A percentile compares a stretch with the other conserved stretches of the same genome.
These are phyloP conservation scores for Fusarium miscanthi DNA, from an alignment of 2,329 filamentous ascomycete species.

Conservation along the genomic window DNA sequence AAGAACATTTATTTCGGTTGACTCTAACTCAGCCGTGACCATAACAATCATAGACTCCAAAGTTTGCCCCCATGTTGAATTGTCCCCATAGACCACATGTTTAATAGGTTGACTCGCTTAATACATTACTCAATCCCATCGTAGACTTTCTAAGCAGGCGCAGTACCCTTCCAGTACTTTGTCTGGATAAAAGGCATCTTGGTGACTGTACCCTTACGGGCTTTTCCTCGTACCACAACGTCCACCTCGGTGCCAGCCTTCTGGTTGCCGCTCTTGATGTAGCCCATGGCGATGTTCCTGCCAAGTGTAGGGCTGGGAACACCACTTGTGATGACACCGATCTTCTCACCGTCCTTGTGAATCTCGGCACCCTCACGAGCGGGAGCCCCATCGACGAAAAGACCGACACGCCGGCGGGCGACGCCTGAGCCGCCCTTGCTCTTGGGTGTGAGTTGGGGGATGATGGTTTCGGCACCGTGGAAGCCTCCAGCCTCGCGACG, in stretches of 20 bases:
- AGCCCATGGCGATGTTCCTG: constrained; percentile 97
- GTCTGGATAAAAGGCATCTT: constrained; percentile 91
- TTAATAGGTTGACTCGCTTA: constrained; percentile 29
- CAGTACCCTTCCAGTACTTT: constrained; percentile 70
- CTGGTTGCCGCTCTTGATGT: constrained; percentile 82
- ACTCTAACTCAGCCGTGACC: constrained; percentile 2
- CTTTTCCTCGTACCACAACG: constrained; percentile 80
- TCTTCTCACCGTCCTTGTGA: constrained; percentile 70
- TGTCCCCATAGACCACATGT: constrained; percentile 18
- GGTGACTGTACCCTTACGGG: constrained; percentile 77
- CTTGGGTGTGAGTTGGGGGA: constrained; percentile 79
- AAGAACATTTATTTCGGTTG: constrained; percentile 11
- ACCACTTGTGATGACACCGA: constrained; percentile 89
- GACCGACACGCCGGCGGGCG: constrained; percentile 78
- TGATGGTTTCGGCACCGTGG: constrained; percentile 82
- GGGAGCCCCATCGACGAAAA: constrained; percentile 86
- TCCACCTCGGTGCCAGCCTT: constrained; percentile 86
- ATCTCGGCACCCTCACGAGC: constrained; percentile 91
- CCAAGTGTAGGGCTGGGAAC: constrained; percentile 87
- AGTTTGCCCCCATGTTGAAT: constrained; percentile 31
- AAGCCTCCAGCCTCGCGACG: constrained; percentile 78
- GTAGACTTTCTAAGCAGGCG: constrained; percentile 17
- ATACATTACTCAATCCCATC: constrained; percentile 10
- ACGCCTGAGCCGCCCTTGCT: constrained; percentile 79
- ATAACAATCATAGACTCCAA: constrained; percentile 20